Percentiles rank a stretch among this genome's conserved stretches.
Conservation (phyloP, 129 eudicot species). For the Ambrosia trifida region DNA sequence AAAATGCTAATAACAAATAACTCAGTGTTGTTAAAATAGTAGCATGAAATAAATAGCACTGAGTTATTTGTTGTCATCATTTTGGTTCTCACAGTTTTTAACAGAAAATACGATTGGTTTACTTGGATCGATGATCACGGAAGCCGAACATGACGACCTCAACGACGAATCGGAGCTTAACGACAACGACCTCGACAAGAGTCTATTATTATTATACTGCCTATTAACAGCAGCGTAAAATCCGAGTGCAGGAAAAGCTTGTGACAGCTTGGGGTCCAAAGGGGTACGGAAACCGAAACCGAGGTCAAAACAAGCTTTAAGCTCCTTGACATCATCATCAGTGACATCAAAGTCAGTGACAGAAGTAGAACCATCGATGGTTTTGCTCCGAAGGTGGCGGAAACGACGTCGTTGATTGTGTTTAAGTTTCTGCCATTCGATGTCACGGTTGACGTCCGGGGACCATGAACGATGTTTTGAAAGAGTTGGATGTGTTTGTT, state of each 20-base stretch:
- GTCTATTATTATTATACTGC: slow-evolving; percentile 27
- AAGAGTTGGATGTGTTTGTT: slow-evolving; percentile 22
- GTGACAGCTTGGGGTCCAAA: slow-evolving; percentile 58
- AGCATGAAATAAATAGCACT: too few species aligned
- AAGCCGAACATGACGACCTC: slow-evolving; percentile 15
- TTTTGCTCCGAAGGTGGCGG: slow-evolving; percentile 30
- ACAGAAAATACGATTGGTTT: neutral
- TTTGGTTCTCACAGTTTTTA: too few species aligned
- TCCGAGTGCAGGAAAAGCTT: slow-evolving; percentile 74
- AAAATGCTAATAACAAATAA: too few species aligned
- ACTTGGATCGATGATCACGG: slow-evolving; percentile 48
- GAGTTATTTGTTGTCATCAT: too few species aligned
- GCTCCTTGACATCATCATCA: slow-evolving; percentile 70
- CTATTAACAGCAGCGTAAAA: slow-evolving; percentile 64
- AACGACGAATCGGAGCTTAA: slow-evolving; percentile 37
- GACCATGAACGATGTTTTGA: slow-evolving; percentile 63
- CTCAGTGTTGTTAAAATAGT: too few species aligned
- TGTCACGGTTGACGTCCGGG: slow-evolving; percentile 50
- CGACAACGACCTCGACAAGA: slow-evolving; percentile 51
- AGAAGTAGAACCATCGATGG: slow-evolving; percentile 26
- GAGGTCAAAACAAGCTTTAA: slow-evolving; percentile 72
- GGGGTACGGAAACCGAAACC: slow-evolving; percentile 63
- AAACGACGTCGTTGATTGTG: slow-evolving; percentile 32
- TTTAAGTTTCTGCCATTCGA: slow-evolving; percentile 54
- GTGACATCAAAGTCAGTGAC: slow-evolving; percentile 18